Evolutionary conservation across 129 eudicot genomes (phyloP), one percentile per base, ranked within the genome.

Genomic region (Flaveria trinervia): DNA sequence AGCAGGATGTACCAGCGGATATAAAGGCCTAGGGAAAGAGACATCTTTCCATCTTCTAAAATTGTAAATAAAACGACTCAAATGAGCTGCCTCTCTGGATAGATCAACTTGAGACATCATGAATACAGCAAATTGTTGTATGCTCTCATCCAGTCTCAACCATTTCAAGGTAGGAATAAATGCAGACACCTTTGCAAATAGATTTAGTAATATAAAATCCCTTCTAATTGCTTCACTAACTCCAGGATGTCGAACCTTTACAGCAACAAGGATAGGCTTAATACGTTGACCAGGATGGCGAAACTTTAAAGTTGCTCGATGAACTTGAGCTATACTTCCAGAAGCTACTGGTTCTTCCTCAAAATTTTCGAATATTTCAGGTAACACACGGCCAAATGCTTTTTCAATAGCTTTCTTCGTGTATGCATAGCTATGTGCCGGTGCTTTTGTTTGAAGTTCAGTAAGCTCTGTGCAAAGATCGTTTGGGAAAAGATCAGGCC

Each of bases 61-160:
- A 78, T 94, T 94, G 76, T 91, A 91, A 55, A 88, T 86, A 75
- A 94, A 94, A 43, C 98, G 97, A 82, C 96, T 94, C 83, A 91
- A 84, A 81, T 94, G 88, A 74, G 98, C 98, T 71, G 98, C 98
- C 82, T 94, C 98, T 81, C 97, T 93, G 1, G 98, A 88, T 46
- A 93, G 96, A 90, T 93, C 98, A 81, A 90, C 98, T 93, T 93
- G 98, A 43, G 96, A 85, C 98, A 90, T 84, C 98, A 93, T 93
- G 73, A 93, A 93, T 67, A 88, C 96, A 39, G 98, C 89, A 83
- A 93, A 90, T 5, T 93, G 98, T 52, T 89, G 97, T 68, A 93
- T 78, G 80, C 98, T 93, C 79, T 93, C 98, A 51, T 93, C 98
- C 28, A 87, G 84, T 77, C 98, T 93, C 70, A 93, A 79, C 98